Base-by-base conservation (phyloP, 352 stramenopile genomes). In the Phytophthora aleatoria region DNA sequence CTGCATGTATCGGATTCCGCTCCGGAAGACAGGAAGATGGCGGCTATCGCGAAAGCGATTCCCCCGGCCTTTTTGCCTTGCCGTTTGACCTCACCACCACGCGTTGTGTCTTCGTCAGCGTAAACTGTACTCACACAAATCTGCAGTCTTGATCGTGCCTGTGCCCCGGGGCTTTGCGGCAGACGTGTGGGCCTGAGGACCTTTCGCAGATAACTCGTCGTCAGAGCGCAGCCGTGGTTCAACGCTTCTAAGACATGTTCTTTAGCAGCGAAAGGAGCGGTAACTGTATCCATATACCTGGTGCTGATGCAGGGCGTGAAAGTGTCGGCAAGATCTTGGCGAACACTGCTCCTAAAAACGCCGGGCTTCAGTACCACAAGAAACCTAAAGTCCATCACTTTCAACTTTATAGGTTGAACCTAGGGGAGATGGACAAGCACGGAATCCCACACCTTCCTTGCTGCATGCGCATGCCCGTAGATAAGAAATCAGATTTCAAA, bases 141-240 rank as follows among this genome's bases (percentile, higher is more conserved):
- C 51, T 43, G 55, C 24, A 31, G 53, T 13, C 41, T 36, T 64
- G 59, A 45, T 57, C 60, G 61, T 54, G 53, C 50, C 49, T 57
- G 56, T 61, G 41, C 62, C 12, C 36, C n/a, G 49, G 43, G 8
- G 63, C 57, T 71, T 71, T 70, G 63, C 50, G 9, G 50, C 28
- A 62, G 33, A 61, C 30, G 43, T 64, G 61, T 62, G 43, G 53
- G 20, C 30, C 13, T 10, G 35, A 53, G 47, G 43, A 20, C 24
- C 13, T 15, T 54, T 55, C 16, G 38, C 43, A 49, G 30, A 61
- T 30, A 57, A 33, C 11, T 54, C 36, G 39, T 26, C 12, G 49
- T 33, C 27, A 56, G 45, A 56, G 26, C 24, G 35, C 51, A 31
- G 31, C 27, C 27, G 16, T 5, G 27, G n/a, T 48, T 58, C 48